These are phyloP conservation scores for Candida dendrica DNA, from an alignment of 805 yeast species.

Conservation along the genomic window DNA sequence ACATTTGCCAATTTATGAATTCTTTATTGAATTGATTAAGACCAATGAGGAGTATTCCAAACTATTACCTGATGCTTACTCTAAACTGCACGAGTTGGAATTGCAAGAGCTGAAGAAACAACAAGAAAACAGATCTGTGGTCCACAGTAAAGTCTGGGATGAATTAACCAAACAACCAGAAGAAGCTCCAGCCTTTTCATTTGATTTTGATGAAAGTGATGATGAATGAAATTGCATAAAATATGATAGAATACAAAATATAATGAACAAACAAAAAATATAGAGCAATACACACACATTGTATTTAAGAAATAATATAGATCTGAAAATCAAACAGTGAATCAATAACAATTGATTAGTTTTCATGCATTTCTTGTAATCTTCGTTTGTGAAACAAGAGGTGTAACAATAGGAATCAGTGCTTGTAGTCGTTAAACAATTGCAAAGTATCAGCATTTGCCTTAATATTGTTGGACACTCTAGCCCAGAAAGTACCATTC, in stretches of 20 bases:
- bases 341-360: no score
- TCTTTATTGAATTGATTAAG: slow-evolving; percentile 46
- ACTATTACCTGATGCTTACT: slow-evolving; percentile 28
- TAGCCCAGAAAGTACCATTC: slow-evolving; percentile 69
- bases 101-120: slow-evolving; percentile 19
- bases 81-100: slow-evolving; percentile 27
- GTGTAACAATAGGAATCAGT: no score
- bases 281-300: no score
- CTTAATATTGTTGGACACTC: no score
- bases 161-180: slow-evolving; percentile 19
- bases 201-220: slow-evolving; percentile 19
- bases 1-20: slow-evolving; percentile 53
- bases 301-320: no score
- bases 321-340: no score
- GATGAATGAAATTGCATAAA: slow-evolving; percentile 11
- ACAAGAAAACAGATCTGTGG: slow-evolving; percentile 18
- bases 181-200: slow-evolving; percentile 11
- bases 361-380: no score
- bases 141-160: slow-evolving; percentile 49
- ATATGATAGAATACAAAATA: no score
- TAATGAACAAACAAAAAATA: no score
- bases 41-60: slow-evolving; percentile 28
- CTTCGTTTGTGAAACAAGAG: no score
- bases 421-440: no score
- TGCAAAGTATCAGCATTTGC: no score